These are phyloP conservation scores for Bathelium albidoporum DNA, from an alignment of 495 filamentous ascomycete genomes.

Conservation along the genomic window DNA sequence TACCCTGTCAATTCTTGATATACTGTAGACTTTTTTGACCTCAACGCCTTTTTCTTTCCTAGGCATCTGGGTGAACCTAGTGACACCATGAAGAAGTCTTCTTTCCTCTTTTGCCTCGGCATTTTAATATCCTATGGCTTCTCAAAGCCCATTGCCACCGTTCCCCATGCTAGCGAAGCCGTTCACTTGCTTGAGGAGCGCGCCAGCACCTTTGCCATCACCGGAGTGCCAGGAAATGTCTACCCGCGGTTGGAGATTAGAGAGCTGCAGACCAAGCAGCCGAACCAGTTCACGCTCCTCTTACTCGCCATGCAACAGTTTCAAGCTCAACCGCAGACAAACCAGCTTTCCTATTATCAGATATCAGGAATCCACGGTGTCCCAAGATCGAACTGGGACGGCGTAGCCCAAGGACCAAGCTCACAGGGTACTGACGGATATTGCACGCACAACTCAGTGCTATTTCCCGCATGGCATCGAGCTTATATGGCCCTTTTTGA, in stretches of 20 bases:
- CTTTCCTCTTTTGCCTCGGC: not conserved
- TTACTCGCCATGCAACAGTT: slow-evolving; percentile 23
- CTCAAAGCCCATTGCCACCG: not conserved
- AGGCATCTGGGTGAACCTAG: not conserved
- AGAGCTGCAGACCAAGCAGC: slow-evolving; percentile 17
- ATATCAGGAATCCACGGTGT: slow-evolving; percentile 27
- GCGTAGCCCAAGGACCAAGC: slow-evolving; percentile 15
- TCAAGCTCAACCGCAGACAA: slow-evolving; percentile 19
- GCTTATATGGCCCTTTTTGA: slow-evolving; percentile 28
- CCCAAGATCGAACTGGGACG: slow-evolving; percentile 15
- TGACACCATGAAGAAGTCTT: not conserved
- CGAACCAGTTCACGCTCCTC: slow-evolving; percentile 27
- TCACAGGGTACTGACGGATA: slow-evolving; percentile 24
- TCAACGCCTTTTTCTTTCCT: not conserved
- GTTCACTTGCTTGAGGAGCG: slow-evolving; percentile 13
- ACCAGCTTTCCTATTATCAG: slow-evolving; percentile 24
- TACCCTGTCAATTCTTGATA: not conserved
- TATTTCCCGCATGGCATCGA: slow-evolving; percentile 39
- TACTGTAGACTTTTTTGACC: not conserved
- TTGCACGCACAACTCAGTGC: slow-evolving; percentile 33
- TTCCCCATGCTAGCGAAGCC: not conserved
- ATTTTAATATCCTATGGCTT: not conserved
- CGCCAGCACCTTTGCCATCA: slow-evolving; percentile 14
- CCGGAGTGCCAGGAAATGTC: slow-evolving; percentile 20
- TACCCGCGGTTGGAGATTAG: slow-evolving; percentile 25